phyloP scores from a whole-genome alignment of 2,329 filamentous ascomycete species.

The Penicillium sp. region DNA sequence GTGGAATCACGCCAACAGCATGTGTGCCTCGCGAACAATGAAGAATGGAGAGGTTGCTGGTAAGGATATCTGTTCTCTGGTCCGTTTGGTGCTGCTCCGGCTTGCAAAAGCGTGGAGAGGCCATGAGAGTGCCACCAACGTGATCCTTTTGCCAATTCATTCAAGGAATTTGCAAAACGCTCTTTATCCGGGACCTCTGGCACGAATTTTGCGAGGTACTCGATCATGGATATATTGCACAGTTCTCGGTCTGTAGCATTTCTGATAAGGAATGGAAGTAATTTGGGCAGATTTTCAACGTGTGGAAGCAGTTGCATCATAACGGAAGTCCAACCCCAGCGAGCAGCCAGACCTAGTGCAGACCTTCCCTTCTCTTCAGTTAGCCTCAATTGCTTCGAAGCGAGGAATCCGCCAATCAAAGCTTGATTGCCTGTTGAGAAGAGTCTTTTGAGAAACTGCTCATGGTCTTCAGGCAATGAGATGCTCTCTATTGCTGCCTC shows the following conservation, averaged over 20 bases:
- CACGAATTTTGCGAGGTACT: not conserved
- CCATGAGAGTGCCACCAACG: not conserved
- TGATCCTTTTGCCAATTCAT: not conserved
- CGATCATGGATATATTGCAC: not conserved
- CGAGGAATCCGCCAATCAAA: not conserved
- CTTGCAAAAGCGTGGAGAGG: not conserved
- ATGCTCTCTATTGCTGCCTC: not conserved
- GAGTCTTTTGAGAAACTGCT: not conserved
- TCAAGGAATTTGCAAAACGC: not conserved
- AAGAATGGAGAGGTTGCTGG: not conserved
- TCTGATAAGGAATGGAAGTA: not conserved
- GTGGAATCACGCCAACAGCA: not conserved
- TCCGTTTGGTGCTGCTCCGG: not conserved
- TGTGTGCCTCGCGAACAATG: not conserved
- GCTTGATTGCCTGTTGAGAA: not conserved
- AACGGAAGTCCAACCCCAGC: not conserved
- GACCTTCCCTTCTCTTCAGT: not conserved
- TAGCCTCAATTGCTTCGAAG: not conserved
- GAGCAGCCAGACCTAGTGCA: not conserved
- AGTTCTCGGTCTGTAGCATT: not conserved
- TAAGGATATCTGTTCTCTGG: not conserved
- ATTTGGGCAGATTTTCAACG: not conserved
- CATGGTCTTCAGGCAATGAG: not conserved
- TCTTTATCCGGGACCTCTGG: not conserved
- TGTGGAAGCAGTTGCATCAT: not conserved